Percentiles rank a stretch among this genome's conserved stretches.
These are phyloP conservation scores for Starmera stellimalicola DNA, from an alignment of 1,139 yeast genomes.

Conservation along the genomic window DNA sequence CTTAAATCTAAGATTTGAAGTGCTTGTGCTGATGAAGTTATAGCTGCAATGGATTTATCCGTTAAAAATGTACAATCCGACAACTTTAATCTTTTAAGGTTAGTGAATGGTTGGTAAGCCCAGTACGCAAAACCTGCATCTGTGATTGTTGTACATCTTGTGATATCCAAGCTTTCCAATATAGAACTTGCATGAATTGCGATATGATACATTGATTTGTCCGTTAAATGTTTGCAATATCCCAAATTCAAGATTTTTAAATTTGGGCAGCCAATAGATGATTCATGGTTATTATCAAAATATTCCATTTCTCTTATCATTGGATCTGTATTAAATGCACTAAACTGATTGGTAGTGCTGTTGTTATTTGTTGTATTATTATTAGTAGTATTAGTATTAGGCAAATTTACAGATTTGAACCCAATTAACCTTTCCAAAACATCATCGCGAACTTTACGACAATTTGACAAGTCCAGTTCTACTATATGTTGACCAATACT, in stretches of 20 bases:
- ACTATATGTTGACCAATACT: conserved; percentile 50
- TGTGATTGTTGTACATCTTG: conserved; percentile 71
- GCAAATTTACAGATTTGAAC: conserved; percentile 24
- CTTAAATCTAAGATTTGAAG: conserved; percentile 50
- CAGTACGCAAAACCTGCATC: conserved; percentile 64
- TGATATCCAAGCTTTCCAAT: conserved; percentile 48
- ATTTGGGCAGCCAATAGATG: conserved; percentile 45
- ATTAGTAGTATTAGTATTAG: conserved; percentile 1
- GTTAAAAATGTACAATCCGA: conserved; percentile 69
- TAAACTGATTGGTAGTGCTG: background rate
- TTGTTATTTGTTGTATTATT: background rate
- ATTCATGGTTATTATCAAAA: conserved; percentile 18
- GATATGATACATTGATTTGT: conserved; percentile 53
- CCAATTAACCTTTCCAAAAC: conserved; percentile 62
- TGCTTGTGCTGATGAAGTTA: conserved; percentile 53
- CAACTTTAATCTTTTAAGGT: conserved; percentile 41
- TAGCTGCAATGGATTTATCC: conserved; percentile 52
- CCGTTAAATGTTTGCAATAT: conserved; percentile 68
- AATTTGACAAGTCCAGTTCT: conserved; percentile 59
- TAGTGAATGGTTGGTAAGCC: conserved; percentile 46
- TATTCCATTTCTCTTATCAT: conserved; percentile 17
- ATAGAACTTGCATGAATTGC: conserved; percentile 49
- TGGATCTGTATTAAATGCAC: conserved; percentile 13
- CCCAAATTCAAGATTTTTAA: conserved; percentile 48
- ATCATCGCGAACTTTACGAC: conserved; percentile 63